Conservation (phyloP, 306 rosid species). For the Ceratonia siliqua region DNA sequence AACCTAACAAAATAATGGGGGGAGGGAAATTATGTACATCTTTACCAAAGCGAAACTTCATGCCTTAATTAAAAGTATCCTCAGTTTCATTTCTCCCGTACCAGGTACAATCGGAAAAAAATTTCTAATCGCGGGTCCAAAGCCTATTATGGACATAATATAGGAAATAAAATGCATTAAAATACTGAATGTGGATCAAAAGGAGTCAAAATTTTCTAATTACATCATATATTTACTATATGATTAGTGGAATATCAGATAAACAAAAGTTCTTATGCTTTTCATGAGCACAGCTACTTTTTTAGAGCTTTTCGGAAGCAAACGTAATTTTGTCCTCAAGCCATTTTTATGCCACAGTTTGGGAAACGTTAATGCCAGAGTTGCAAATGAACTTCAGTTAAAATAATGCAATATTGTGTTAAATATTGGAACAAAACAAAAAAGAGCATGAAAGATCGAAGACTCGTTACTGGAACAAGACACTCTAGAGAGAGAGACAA, state of each 20-base stretch:
- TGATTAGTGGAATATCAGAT: background rate
- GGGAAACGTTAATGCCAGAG: background rate
- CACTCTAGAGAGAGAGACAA: conserved; percentile 7
- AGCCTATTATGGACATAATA: background rate
- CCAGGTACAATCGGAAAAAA: background rate
- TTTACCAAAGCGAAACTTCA: background rate
- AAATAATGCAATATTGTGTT: background rate
- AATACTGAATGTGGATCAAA: background rate
- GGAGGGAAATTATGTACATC: background rate
- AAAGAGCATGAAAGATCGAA: background rate
- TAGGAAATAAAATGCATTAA: background rate
- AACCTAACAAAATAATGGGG: background rate
- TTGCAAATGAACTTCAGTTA: background rate
- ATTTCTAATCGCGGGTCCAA: background rate
- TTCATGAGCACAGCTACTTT: background rate
- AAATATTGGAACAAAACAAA: background rate
- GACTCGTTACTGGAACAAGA: conserved; percentile 1
- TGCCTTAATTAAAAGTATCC: background rate
- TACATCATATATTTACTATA: background rate
- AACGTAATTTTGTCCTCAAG: background rate
- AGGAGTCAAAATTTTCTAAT: background rate
- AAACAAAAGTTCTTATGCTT: background rate
- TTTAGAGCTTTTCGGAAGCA: background rate
- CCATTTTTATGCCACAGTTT: background rate
- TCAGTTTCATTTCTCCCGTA: background rate